Percentiles rank a stretch among this genome's conserved stretches.
These are phyloP conservation scores for Durusdinium trenchii DNA, from an alignment of 73 alveolate genomes.

Conservation along the genomic window DNA sequence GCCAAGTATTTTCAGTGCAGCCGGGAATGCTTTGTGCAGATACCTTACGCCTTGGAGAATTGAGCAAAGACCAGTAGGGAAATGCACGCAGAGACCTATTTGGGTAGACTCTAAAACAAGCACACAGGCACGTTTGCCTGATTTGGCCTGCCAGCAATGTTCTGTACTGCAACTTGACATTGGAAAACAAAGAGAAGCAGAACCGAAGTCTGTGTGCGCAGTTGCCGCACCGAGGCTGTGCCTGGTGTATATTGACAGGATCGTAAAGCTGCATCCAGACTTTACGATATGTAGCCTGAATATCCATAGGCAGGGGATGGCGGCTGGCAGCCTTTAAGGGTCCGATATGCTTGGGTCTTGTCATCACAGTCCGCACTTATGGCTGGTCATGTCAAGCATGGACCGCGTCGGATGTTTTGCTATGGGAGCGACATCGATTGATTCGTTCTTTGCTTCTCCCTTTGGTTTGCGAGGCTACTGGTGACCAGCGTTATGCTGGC, in stretches of 20 bases:
- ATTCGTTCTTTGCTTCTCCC: not conserved
- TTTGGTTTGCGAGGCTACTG: conserved; percentile 85
- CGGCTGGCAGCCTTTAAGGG: not conserved
- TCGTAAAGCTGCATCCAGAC: conserved; percentile 93
- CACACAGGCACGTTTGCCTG: not conserved
- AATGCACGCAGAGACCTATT: not conserved
- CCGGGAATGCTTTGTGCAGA: conserved; percentile 96
- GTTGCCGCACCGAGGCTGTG: conserved; percentile 76
- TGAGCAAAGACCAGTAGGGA: too few species aligned
- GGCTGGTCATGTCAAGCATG: too few species aligned
- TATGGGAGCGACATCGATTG: too few species aligned
- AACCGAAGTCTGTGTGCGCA: not conserved
- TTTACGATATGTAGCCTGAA: conserved; percentile 91
- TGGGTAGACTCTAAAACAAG: not conserved
- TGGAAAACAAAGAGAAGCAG: not conserved
- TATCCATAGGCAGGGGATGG: conserved; percentile 73
- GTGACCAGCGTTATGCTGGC: conserved; percentile 96
- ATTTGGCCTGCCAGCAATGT: too few species aligned
- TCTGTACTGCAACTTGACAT: too few species aligned
- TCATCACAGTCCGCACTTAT: too few species aligned
- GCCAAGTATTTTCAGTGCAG: conserved; percentile 96
- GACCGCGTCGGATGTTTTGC: too few species aligned
- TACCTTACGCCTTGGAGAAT: not conserved
- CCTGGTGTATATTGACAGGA: conserved; percentile 96
- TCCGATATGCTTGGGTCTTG: not conserved